These are phyloP conservation scores for Geotrichum australiense DNA, from an alignment of 1,139 yeast genomes.

Conservation along the genomic window DNA sequence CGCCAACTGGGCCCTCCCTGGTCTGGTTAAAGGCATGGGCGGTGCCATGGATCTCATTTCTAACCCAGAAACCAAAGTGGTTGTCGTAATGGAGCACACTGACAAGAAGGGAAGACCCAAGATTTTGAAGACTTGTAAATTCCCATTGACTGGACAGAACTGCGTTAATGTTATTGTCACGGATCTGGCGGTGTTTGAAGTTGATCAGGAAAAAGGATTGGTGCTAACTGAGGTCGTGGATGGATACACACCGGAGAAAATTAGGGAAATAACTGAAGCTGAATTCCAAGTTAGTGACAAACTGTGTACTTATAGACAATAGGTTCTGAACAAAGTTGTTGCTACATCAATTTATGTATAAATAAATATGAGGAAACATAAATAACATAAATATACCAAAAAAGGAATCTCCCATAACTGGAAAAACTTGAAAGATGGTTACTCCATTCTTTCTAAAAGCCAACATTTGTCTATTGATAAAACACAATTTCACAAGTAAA, in stretches of 20 bases:
- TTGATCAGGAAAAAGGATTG: constrained; percentile 36
- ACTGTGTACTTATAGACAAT: constrained; percentile 21
- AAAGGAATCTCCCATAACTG: too few species aligned
- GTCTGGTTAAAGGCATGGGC: constrained; percentile 48
- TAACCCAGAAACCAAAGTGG: constrained; percentile 44
- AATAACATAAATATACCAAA: too few species aligned
- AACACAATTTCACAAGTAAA: too few species aligned
- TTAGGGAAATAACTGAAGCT: constrained; percentile 39
- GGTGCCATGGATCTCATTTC: constrained; percentile 53
- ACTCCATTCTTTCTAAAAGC: too few species aligned
- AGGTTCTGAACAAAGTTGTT: too few species aligned
- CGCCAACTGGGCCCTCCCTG: constrained; percentile 50
- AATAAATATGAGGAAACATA: too few species aligned
- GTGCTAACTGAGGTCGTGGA: constrained; percentile 40
- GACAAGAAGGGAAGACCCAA: constrained; percentile 44
- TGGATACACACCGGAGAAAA: constrained; percentile 38
- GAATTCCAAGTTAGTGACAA: constrained; percentile 36
- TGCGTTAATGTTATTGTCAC: constrained; percentile 45
- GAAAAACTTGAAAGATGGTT: too few species aligned
- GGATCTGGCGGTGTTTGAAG: constrained; percentile 46
- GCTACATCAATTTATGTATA: too few species aligned
- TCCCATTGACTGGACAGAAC: constrained; percentile 44
- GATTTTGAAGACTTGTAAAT: constrained; percentile 39
- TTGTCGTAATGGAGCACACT: constrained; percentile 44
- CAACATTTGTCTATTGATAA: too few species aligned